These are phyloP conservation scores for Bipolaris cookei DNA, from an alignment of 2,329 filamentous ascomycete species.

Conservation along the genomic window DNA sequence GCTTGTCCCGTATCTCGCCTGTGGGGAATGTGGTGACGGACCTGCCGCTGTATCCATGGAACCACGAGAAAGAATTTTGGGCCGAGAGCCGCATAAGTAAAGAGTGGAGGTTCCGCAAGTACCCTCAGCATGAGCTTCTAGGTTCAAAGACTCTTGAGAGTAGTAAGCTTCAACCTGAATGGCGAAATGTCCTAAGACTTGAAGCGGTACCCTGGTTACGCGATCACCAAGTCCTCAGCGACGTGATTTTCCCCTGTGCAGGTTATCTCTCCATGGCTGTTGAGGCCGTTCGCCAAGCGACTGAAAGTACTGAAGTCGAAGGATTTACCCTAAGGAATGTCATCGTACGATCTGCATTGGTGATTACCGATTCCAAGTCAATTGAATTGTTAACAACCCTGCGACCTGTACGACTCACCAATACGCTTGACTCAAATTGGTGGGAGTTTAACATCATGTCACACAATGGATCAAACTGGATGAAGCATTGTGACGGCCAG, in stretches of 20 bases:
- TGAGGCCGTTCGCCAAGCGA: constrained; percentile 3
- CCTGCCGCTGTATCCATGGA: constrained; percentile 39
- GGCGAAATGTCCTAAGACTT: constrained; percentile 27
- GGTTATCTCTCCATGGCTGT: constrained; percentile 4
- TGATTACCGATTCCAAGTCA: neutral
- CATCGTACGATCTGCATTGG: neutral
- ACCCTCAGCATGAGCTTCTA: constrained; percentile 14
- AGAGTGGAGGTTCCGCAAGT: constrained; percentile 10
- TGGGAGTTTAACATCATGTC: neutral
- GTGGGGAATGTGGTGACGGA: neutral
- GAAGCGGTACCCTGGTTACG: constrained; percentile 17
- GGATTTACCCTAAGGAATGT: neutral
- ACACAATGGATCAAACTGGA: neutral
- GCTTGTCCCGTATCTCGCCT: neutral
- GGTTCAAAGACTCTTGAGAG: constrained; percentile 1
- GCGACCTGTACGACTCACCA: neutral
- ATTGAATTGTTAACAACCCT: neutral
- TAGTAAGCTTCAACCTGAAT: constrained; percentile 15
- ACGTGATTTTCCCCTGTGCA: constrained; percentile 20
- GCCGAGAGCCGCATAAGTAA: constrained; percentile 16
- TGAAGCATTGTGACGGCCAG: neutral
- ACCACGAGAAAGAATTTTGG: constrained; percentile 36
- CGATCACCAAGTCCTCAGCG: constrained; percentile 15
- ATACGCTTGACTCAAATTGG: neutral
- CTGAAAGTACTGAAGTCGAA: neutral